Conservation (phyloP, 129 eudicot genomes). For the Artemisia tridentata region DNA sequence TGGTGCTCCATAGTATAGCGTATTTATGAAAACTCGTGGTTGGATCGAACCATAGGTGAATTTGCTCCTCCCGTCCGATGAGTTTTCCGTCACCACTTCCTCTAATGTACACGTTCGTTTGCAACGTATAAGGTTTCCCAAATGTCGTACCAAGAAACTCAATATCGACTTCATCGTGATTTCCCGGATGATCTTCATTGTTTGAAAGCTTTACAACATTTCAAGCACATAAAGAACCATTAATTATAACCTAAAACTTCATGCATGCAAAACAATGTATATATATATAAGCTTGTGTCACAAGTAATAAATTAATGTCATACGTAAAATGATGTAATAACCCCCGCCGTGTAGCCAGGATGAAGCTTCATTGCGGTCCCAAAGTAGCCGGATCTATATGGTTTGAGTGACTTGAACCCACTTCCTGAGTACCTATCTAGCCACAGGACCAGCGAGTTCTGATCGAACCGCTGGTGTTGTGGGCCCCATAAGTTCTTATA, state of each 20-base stretch:
- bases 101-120: conserved; percentile 79
- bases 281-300: neutral
- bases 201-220: conserved; percentile 61
- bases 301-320: conserved; percentile 18
- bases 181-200: conserved; percentile 63
- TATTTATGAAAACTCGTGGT: conserved; percentile 72
- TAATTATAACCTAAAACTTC: conserved; percentile 1
- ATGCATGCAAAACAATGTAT: conserved; percentile 10
- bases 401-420: conserved; percentile 64
- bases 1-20: conserved; percentile 80
- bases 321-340: conserved; percentile 77
- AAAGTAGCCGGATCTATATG: conserved; percentile 71
- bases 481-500: conserved; percentile 80
- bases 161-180: conserved; percentile 79
- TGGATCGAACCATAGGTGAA: conserved; percentile 90
- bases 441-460: conserved; percentile 56
- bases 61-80: conserved; percentile 76
- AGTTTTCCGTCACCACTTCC: conserved; percentile 80
- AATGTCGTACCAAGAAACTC: conserved; percentile 87
- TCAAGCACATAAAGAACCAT: neutral
- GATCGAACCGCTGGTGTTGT: conserved; percentile 71
- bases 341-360: conserved; percentile 90
- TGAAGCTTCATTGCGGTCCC: conserved; percentile 77
- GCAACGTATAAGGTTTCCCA: conserved; percentile 67
- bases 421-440: conserved; percentile 81